A percentile compares a stretch with the other conserved stretches of the same genome.
These are phyloP conservation scores for Pestalotiopsis sp. DNA, from an alignment of 2,329 filamentous ascomycete genomes.

Conservation along the genomic window DNA sequence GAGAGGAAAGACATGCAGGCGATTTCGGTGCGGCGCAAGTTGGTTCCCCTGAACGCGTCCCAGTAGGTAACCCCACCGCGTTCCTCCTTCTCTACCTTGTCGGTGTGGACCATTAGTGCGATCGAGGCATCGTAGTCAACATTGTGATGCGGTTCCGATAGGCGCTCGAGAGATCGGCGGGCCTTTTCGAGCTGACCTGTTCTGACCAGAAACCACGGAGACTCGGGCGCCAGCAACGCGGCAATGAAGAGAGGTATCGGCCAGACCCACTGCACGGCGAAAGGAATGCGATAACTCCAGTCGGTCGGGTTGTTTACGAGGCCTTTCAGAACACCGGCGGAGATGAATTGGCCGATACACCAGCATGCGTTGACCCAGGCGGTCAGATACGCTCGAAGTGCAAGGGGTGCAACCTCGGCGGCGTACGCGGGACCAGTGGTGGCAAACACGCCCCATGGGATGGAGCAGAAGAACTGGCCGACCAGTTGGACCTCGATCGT, in stretches of 20 bases:
- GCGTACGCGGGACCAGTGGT: slow-evolving; percentile 25
- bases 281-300: slow-evolving; percentile 34
- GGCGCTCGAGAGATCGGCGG: slow-evolving; percentile 3
- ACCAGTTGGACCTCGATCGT: slow-evolving; percentile 42
- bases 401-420: slow-evolving; percentile 25
- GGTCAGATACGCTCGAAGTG: slow-evolving; percentile 25
- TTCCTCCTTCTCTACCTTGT: slow-evolving; percentile 44
- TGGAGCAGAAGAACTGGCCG: slow-evolving; percentile 44
- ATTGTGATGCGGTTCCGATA: background rate
- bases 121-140: slow-evolving; percentile 37
- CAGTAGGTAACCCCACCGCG: slow-evolving; percentile 38
- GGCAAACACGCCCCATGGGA: slow-evolving; percentile 21
- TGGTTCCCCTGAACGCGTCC: slow-evolving; percentile 49
- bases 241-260: slow-evolving; percentile 21
- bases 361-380: slow-evolving; percentile 24
- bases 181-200: slow-evolving; percentile 22
- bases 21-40: slow-evolving; percentile 47
- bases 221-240: slow-evolving; percentile 13
- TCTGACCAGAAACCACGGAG: slow-evolving; percentile 14
- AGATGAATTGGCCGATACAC: slow-evolving; percentile 25
- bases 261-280: slow-evolving; percentile 41
- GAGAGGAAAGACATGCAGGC: slow-evolving; percentile 40
- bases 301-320: slow-evolving; percentile 20
- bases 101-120: slow-evolving; percentile 44
- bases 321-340: slow-evolving; percentile 23